Evolutionary conservation across 2,329 filamentous ascomycete species (phyloP), one percentile per base, ranked within the genome.

Genomic region (Mycosphaerelloides madeirae): DNA sequence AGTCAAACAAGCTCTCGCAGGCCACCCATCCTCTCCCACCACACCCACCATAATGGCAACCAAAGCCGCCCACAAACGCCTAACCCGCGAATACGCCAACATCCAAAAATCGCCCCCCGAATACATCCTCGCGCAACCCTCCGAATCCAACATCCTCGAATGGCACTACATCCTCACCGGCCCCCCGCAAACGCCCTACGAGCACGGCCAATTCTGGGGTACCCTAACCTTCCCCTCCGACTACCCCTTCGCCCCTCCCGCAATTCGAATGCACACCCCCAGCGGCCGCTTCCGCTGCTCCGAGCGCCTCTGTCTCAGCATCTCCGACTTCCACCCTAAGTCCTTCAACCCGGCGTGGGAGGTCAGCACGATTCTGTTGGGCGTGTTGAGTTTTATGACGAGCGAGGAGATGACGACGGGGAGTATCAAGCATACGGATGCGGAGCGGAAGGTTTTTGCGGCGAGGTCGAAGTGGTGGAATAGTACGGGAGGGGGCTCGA

Each of bases 261-360:
- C 93, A 2, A 98, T 98, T 68, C 88, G 91, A 63, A 98, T 98
- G 93, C 93, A 97, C 74, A 98, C 93, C 0, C 93, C 93, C 1
- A 91, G 85, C 11, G 93, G 93, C 47, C 87, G 93, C 62, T 98
- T 98, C 71, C 88, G 95, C 65, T 88, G 90, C 2, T 93, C 85
- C 1, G 90, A 88, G 12, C 81, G 93, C 38, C 80, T 98, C 16
- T 98, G 93, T 62, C 83, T 98, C 37, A 94, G 87, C 63, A 98
- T 98, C 61, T 91, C 84, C 59, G 93, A 98, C 65, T 98, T 97
- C 70, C 93, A 98, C 65, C 93, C 93, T 3, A 95, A 95, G 67
- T 91, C 85, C 20, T 98, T 97, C 75, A 98, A 98, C 65, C 93
- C 93, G 2, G 90, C 93, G 1, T 98, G 93, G 93, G 91, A 95